Conservation (phyloP, 1,284 basidiomycete genomes). For the Austroboletus niveus region DNA sequence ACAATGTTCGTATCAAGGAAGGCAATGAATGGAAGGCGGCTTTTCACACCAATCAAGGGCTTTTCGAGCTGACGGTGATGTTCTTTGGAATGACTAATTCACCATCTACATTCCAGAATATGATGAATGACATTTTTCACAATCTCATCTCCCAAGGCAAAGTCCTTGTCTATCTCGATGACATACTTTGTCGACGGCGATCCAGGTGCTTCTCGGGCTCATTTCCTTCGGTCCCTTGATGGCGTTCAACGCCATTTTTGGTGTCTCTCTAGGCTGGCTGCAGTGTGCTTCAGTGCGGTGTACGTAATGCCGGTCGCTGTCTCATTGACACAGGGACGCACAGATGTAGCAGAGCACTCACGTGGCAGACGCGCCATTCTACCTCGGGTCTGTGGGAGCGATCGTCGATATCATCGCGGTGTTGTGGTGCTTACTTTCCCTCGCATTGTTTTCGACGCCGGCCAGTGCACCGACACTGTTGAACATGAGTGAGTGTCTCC, state of each 20-base stretch:
- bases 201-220: constrained; percentile 56
- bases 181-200: constrained; percentile 42
- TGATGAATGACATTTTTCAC: no score
- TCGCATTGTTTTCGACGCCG: constrained; percentile 58
- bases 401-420: constrained; percentile 44
- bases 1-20: no score
- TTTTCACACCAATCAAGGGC: no score
- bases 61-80: no score
- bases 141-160: no score
- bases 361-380: constrained; percentile 44
- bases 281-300: constrained; percentile 53
- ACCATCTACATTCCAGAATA: no score
- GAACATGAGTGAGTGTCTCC: constrained; percentile 41
- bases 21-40: no score
- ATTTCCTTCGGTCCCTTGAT: constrained; percentile 52
- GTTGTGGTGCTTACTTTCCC: constrained; percentile 48
- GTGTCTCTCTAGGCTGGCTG: constrained; percentile 37
- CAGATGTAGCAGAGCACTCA: constrained; percentile 10
- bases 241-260: constrained; percentile 57
- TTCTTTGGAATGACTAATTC: no score
- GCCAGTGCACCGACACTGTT: constrained; percentile 45
- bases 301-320: constrained; percentile 53
- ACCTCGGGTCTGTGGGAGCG: constrained; percentile 41
- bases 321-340: constrained; percentile 39
- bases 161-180: no score